Conservation (phyloP, 495 filamentous ascomycete genomes). For the Aspergillus steynii region DNA sequence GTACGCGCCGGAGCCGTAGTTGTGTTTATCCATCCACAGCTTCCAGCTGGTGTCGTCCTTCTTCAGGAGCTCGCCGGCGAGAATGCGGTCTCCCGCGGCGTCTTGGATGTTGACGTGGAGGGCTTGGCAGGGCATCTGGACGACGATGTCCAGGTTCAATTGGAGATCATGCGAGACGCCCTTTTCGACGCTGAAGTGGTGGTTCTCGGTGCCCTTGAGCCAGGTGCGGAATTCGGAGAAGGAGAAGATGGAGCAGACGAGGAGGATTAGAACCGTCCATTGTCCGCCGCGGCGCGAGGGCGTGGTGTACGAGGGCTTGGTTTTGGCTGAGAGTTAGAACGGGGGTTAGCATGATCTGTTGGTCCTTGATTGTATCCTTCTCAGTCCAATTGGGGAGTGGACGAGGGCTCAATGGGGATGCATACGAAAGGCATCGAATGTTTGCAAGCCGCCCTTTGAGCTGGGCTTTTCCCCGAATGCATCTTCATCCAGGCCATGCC, state of each 20-base stretch:
- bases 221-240: constrained; percentile 76
- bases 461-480: constrained; percentile 72
- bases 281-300: constrained; percentile 81
- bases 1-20: constrained; percentile 67
- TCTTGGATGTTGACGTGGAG: constrained; percentile 98
- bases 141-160: constrained; percentile 92
- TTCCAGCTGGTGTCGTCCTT: constrained; percentile 77
- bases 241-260: constrained; percentile 70
- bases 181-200: constrained; percentile 94
- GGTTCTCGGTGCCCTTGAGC: constrained; percentile 78
- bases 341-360: constrained; percentile 6
- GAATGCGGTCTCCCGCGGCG: constrained; percentile 85
- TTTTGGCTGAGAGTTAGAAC: constrained; percentile 67
- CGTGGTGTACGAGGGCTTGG: constrained; percentile 87
- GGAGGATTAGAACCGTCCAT: constrained; percentile 83
- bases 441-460: constrained; percentile 62
- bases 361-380: constrained; percentile 11
- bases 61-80: constrained; percentile 72
- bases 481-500: constrained; percentile 72
- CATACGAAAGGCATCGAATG: constrained; percentile 98
- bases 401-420: constrained; percentile 6
- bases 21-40: constrained; percentile 76
- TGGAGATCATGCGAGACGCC: constrained; percentile 83
- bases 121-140: constrained; percentile 86
- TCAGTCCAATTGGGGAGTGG: background rate